Conservation (phyloP, 2,329 filamentous ascomycete genomes). For the Nemania sp. region DNA sequence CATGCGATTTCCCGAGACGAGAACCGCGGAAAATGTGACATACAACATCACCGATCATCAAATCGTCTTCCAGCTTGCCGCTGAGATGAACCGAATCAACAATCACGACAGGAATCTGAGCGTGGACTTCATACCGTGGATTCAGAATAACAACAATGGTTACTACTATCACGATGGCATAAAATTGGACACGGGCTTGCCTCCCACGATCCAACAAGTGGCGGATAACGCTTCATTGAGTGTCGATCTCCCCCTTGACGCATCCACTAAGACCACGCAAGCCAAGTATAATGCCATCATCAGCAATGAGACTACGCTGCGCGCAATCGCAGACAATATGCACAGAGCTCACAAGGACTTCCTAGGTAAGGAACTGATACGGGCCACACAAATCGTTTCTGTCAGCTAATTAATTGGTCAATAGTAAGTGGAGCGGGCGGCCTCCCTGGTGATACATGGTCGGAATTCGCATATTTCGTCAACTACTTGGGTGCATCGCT, state of each 20-base stretch:
- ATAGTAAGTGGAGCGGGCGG: not conserved
- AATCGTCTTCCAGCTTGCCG: not conserved
- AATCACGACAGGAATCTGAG: not conserved
- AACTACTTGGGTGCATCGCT: slow-evolving; percentile 1
- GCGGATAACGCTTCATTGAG: not conserved
- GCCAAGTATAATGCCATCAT: not conserved
- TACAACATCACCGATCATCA: slow-evolving; percentile 1
- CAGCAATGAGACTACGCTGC: not conserved
- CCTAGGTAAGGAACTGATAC: not conserved
- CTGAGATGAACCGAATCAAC: slow-evolving; percentile 1
- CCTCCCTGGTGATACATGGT: not conserved
- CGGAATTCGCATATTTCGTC: slow-evolving; percentile 3
- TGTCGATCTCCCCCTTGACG: not conserved
- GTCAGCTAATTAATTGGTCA: not conserved
- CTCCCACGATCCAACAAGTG: not conserved
- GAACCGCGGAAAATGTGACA: not conserved
- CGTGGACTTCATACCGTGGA: slow-evolving; percentile 5
- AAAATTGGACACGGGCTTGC: not conserved
- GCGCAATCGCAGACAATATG: slow-evolving; percentile 1
- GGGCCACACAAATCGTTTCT: not conserved
- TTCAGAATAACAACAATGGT: not conserved
- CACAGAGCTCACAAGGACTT: slow-evolving; percentile 1
- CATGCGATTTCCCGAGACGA: not conserved
- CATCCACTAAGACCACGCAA: not conserved
- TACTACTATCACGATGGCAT: not conserved